Evolutionary conservation across 257 asterid species (phyloP), one percentile per base, ranked within the genome.

Genomic region (Euphrasia confusa): DNA sequence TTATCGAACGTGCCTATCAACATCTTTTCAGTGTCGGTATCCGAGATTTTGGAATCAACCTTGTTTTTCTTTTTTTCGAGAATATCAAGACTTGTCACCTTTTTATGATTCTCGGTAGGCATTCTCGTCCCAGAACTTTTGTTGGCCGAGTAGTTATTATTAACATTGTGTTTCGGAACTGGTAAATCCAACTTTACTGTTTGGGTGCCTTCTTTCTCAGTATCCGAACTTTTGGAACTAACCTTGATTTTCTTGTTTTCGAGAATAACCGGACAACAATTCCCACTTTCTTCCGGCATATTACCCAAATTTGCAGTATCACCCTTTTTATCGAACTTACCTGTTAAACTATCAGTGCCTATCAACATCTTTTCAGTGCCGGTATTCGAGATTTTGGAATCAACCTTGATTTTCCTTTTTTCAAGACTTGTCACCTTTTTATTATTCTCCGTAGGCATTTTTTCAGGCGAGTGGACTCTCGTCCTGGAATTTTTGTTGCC

Each of bases 401-500:
- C 37, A 45, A n/a, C 21, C 17, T 14, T 13, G 21, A n/a, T 45
- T 45, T 45, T 45, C 52, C 13, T 45, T 17, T 45, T 45, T 45
- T 45, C 2, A 6, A 14, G 52, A 45, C 52, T 12, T 10, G 54
- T 37, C 27, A 26, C 58, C 42, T 66, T 32, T 13, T 24, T 65
- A 44, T 11, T 3, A 47, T 49, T 37, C 27, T 68, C 72, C 11
- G 24, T 59, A 53, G 26, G 54, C 61, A 61, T 67, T 48, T 27
- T 52, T 27, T 61, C 74, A 55, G 32, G 59, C 30, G 68, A 49
- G 17, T 27, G 59, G 10, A 65, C 66, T 39, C 32, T 60, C 37
- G 10, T 39, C 65, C 28, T 28, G 47, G 35, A 64, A 44, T 67
- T 70, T 68, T 60, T 63, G 49, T 24, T 45, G 50, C 71, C 81